These are phyloP conservation scores for Chrysopogon serrulatus DNA, from an alignment of 176 grass and related monocot species.

Conservation along the genomic window DNA sequence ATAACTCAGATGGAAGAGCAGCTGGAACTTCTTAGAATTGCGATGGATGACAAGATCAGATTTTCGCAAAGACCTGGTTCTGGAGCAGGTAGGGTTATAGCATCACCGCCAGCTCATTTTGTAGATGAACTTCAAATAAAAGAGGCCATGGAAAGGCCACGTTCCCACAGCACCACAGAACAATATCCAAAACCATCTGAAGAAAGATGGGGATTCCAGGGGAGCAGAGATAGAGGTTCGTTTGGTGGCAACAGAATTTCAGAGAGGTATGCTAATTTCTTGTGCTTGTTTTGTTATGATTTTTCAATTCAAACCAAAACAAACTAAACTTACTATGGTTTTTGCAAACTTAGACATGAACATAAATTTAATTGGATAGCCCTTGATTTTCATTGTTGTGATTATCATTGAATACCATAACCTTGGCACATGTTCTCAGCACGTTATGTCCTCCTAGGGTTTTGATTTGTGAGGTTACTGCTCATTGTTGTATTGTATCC, in stretches of 20 bases:
- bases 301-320: not conserved
- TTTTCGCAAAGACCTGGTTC: conserved; percentile 49
- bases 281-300: conserved; percentile 1
- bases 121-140: conserved; percentile 10
- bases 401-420: not conserved
- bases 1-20: conserved; percentile 32
- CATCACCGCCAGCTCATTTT: not conserved
- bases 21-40: conserved; percentile 32
- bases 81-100: conserved; percentile 39
- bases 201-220: conserved; percentile 58
- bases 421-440: not conserved
- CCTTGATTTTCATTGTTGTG: not conserved
- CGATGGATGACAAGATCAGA: conserved; percentile 41
- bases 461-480: not conserved
- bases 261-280: conserved; percentile 38
- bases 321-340: not conserved
- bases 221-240: conserved; percentile 40
- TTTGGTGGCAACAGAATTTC: conserved; percentile 46
- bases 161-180: conserved; percentile 22
- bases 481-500: not conserved
- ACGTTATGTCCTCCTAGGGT: not conserved
- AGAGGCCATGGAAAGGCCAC: conserved; percentile 21
- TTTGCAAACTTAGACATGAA: not conserved
- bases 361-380: not conserved
- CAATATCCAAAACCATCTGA: conserved; percentile 32